A percentile compares a stretch with the other conserved stretches of the same genome.
Conservation (phyloP, 2,329 filamentous ascomycete species). For the Claviceps sp. region DNA sequence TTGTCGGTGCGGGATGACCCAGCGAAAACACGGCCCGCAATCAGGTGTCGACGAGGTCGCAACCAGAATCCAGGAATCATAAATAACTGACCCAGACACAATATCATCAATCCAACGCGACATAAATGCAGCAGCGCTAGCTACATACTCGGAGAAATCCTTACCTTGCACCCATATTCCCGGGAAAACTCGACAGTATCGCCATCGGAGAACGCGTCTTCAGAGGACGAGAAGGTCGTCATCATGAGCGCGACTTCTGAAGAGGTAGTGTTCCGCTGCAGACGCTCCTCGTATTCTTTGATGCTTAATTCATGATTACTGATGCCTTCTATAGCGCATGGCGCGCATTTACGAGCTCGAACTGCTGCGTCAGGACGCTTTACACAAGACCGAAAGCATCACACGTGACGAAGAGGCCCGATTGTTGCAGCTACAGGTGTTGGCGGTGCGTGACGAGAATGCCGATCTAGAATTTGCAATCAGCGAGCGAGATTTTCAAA, state of each 20-base stretch:
- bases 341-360: conserved; percentile 46
- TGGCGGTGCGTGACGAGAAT: conserved; percentile 65
- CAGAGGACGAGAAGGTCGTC: conserved; percentile 3
- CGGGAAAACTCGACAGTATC: neutral
- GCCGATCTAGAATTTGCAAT: conserved; percentile 52
- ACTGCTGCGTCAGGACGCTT: conserved; percentile 51
- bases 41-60: neutral
- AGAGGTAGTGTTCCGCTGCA: conserved; percentile 12
- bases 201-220: neutral
- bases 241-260: conserved; percentile 15
- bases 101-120: neutral
- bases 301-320: conserved; percentile 5
- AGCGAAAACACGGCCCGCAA: conserved; percentile 16
- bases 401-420: conserved; percentile 64
- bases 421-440: conserved; percentile 51
- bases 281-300: too few relatives aligned
- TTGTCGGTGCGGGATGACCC: conserved; percentile 2
- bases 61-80: neutral
- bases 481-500: conserved; percentile 42
- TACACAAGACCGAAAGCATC: conserved; percentile 53
- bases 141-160: neutral
- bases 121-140: too few relatives aligned
- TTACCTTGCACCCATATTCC: neutral
- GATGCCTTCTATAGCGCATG: conserved; percentile 22
- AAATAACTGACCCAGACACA: neutral